Conservation (phyloP, 148 eudicot species). For the Spergularia marina region DNA sequence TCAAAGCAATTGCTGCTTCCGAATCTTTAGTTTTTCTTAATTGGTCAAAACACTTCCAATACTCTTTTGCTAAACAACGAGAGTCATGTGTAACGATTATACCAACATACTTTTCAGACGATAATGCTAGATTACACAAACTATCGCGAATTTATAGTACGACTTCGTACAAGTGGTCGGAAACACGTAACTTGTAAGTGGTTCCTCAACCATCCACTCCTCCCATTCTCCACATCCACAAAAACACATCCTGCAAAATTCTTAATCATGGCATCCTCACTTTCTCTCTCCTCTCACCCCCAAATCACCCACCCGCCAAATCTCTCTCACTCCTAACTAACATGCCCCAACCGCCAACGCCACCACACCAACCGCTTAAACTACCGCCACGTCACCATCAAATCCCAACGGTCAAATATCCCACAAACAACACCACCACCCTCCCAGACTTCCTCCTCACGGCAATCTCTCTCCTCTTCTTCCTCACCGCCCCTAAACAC, state of each 20-base stretch:
- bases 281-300: background rate
- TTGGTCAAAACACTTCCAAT: too few relatives aligned
- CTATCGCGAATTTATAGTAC: too few relatives aligned
- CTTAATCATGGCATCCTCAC: conserved; percentile 1
- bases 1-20: too few relatives aligned
- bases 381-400: conserved; percentile 31
- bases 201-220: background rate
- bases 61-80: too few relatives aligned
- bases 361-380: conserved; percentile 18
- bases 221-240: conserved; percentile 1
- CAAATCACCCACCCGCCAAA: background rate
- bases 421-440: conserved; percentile 15
- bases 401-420: conserved; percentile 14
- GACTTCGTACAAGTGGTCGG: too few relatives aligned
- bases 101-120: too few relatives aligned
- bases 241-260: background rate
- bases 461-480: conserved; percentile 51
- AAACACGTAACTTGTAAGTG: background rate
- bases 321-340: conserved; percentile 23
- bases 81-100: too few relatives aligned
- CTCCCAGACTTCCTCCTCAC: conserved; percentile 70
- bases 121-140: too few relatives aligned
- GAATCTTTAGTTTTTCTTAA: too few relatives aligned
- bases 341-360: conserved; percentile 33
- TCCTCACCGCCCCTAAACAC: conserved; percentile 60